These are phyloP conservation scores for Chalara sp. DNA, from an alignment of 2,329 filamentous ascomycete species.

Conservation along the genomic window DNA sequence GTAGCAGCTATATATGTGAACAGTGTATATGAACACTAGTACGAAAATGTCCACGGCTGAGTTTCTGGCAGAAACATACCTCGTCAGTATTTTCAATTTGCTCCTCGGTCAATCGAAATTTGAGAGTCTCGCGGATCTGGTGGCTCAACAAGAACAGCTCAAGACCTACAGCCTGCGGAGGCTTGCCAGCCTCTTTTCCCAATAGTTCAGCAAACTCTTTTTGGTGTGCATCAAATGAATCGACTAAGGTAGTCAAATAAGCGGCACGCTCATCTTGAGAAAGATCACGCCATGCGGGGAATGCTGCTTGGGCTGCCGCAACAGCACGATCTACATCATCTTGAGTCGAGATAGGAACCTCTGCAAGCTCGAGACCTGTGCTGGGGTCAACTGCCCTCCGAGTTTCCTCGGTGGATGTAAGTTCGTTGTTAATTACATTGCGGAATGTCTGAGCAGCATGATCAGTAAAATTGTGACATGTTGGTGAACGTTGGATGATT, in stretches of 20 bases:
- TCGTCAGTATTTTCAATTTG: conserved; percentile 14
- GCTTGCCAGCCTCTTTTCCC: conserved; percentile 44
- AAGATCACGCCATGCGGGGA: conserved; percentile 37
- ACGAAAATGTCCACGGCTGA: not conserved
- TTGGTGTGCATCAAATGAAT: conserved; percentile 20
- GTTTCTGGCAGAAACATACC: conserved; percentile 27
- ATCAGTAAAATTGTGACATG: too few species aligned
- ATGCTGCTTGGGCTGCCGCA: conserved; percentile 37
- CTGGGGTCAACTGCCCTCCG: conserved; percentile 11
- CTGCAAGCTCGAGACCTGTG: conserved; percentile 1
- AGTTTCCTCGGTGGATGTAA: conserved; percentile 3
- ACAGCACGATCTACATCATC: conserved; percentile 41
- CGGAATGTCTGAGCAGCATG: too few species aligned
- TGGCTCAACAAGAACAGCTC: not conserved
- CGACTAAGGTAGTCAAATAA: conserved; percentile 22
- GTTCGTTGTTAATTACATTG: conserved; percentile 10
- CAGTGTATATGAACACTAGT: not conserved
- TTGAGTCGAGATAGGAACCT: conserved; percentile 31
- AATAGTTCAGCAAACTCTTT: conserved; percentile 37
- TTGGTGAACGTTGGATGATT: too few species aligned
- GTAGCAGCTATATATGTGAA: not conserved
- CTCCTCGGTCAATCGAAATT: not conserved
- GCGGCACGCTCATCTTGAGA: conserved; percentile 35
- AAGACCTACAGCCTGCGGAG: conserved; percentile 30
- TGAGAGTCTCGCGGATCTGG: not conserved